Evolutionary conservation across 2,329 filamentous ascomycete species (phyloP).

Genomic region (Volutella citrinella): DNA sequence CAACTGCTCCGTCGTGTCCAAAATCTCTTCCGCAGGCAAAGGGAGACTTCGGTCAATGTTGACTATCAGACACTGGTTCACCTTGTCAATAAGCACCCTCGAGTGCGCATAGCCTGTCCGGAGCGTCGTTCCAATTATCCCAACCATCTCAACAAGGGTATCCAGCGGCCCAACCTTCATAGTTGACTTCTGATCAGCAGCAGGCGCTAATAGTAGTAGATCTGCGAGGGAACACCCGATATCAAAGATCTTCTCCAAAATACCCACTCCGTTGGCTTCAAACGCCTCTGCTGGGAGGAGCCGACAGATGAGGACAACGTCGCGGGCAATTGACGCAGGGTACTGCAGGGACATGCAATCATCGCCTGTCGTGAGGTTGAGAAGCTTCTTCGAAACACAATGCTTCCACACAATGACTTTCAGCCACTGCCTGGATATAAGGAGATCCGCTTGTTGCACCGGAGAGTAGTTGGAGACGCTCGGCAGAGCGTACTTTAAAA

Average conservation of each 20-base stretch:
- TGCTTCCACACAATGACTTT: slow-evolving; percentile 26
- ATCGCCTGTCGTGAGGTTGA: slow-evolving; percentile 11
- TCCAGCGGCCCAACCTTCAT: slow-evolving; percentile 13
- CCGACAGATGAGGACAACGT: slow-evolving; percentile 20
- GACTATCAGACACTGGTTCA: slow-evolving; percentile 2
- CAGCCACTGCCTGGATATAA: slow-evolving; percentile 25
- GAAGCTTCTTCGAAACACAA: slow-evolving; percentile 19
- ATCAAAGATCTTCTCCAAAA: slow-evolving; percentile 34
- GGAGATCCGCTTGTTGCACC: slow-evolving; percentile 23
- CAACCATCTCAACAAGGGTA: slow-evolving; percentile 11
- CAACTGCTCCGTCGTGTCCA: too few species aligned
- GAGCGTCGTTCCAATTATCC: slow-evolving; percentile 7
- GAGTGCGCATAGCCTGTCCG: slow-evolving; percentile 9
- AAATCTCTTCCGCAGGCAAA: background rate
- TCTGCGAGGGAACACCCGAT: slow-evolving; percentile 31
- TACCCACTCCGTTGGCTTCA: slow-evolving; percentile 31
- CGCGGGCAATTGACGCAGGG: slow-evolving; percentile 22
- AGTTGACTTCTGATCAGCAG: background rate
- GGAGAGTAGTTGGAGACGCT: slow-evolving; percentile 10
- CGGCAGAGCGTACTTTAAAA: slow-evolving; percentile 10
- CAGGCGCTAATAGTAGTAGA: background rate
- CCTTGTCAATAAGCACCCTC: slow-evolving; percentile 11
- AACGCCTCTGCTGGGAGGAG: slow-evolving; percentile 23
- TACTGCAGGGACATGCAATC: slow-evolving; percentile 26
- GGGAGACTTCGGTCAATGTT: slow-evolving; percentile 3